Percentiles rank a stretch among this genome's conserved stretches.
Conservation (phyloP, 768 basidiomycete genomes). For the Suillus sp. region DNA sequence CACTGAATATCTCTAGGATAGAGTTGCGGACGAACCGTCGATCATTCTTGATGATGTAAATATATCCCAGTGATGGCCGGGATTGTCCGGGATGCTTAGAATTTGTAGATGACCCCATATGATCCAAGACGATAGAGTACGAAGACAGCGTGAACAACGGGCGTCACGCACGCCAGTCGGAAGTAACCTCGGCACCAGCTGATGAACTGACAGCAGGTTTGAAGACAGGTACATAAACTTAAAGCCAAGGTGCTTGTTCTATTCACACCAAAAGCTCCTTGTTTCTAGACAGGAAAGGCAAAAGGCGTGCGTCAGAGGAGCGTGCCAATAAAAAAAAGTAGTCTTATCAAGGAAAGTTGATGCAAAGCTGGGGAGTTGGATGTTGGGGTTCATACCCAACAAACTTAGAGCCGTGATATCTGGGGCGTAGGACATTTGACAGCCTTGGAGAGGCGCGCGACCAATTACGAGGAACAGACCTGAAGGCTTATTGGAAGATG, state of each 20-base stretch:
- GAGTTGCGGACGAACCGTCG: slow-evolving; percentile 53
- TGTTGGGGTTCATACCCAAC: too few relatives aligned
- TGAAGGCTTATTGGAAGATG: slow-evolving; percentile 66
- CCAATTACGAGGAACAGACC: slow-evolving; percentile 36
- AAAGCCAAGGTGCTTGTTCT: slow-evolving; percentile 25
- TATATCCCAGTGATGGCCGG: too few relatives aligned
- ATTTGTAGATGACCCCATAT: slow-evolving; percentile 50
- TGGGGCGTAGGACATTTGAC: neutral
- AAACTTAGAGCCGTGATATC: too few relatives aligned
- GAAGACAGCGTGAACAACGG: too few relatives aligned
- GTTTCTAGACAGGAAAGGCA: slow-evolving; percentile 57
- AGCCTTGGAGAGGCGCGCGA: slow-evolving; percentile 10
- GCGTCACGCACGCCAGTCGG: slow-evolving; percentile 60
- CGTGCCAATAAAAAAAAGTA: too few relatives aligned
- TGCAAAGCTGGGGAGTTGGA: too few relatives aligned
- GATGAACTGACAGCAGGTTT: too few relatives aligned
- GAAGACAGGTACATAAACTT: too few relatives aligned
- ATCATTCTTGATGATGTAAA: too few relatives aligned
- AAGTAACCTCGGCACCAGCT: slow-evolving; percentile 76
- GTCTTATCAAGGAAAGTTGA: too few relatives aligned
- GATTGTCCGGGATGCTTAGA: too few relatives aligned
- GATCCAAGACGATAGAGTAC: slow-evolving; percentile 41
- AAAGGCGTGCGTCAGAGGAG: slow-evolving; percentile 69
- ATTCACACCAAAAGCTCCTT: neutral
- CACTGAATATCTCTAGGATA: slow-evolving; percentile 49